A percentile compares a stretch with the other conserved stretches of the same genome.
Evolutionary conservation across 2,329 filamentous ascomycete genomes (phyloP).

Genomic region (Rhinocladiella mackenziei): DNA sequence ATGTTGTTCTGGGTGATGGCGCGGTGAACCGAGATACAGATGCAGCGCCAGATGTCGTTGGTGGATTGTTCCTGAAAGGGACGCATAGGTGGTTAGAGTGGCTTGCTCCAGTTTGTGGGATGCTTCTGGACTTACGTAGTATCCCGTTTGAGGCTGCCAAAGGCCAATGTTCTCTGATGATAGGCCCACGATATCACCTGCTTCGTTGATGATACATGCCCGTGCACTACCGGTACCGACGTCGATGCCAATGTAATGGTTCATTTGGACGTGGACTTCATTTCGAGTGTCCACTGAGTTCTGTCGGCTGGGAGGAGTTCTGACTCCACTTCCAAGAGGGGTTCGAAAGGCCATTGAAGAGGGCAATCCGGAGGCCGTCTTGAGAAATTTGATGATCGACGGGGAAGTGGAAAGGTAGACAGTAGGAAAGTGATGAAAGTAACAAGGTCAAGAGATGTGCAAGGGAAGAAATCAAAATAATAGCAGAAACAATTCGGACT

Average conservation of each 20-base stretch:
- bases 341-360: constrained; percentile 21
- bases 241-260: constrained; percentile 80
- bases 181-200: constrained; percentile 75
- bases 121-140: constrained; percentile 56
- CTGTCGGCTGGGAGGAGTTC: constrained; percentile 30
- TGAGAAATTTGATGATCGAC: too few species aligned
- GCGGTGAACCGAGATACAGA: constrained; percentile 80
- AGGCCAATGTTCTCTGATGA: constrained; percentile 73
- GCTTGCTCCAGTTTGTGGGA: background rate
- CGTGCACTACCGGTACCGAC: constrained; percentile 93
- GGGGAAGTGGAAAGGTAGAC: background rate
- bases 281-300: constrained; percentile 49
- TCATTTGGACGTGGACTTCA: constrained; percentile 53
- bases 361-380: too few species aligned
- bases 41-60: constrained; percentile 91
- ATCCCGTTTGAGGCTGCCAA: constrained; percentile 72
- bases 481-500: too few species aligned
- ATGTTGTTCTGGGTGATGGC: constrained; percentile 79
- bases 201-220: constrained; percentile 89
- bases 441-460: background rate
- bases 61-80: constrained; percentile 83
- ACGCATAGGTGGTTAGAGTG: background rate
- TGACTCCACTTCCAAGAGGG: constrained; percentile 17
- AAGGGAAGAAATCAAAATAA: too few species aligned
- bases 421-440: background rate